Base-by-base conservation (phyloP, 1,284 basidiomycete genomes). In the Boletus holoroseus region DNA sequence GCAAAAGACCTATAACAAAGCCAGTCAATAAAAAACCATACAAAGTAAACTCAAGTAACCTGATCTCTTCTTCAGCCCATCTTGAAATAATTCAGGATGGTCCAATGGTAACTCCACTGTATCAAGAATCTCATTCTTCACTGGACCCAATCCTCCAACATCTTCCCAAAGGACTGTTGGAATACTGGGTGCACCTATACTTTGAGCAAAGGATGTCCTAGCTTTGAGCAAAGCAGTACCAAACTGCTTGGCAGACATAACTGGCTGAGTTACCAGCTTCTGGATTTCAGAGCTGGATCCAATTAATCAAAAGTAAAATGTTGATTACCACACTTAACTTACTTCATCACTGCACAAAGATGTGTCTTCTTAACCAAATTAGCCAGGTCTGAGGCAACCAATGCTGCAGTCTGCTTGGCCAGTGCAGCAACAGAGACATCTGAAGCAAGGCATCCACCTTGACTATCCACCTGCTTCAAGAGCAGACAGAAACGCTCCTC, bases 81-180 rank as follows among this genome's bases (percentile, higher is more conserved):
- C 84, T 5, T 85, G 79, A 69, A 99, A 99, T 1, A 99, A 72
- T 62, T 98, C 94, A 2, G 96, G 95, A 64, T 92, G 85, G 53
- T 97, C 91, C 24, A 99, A 74, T 0, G 96, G 96, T 3, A 99
- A 74, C 66, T 99, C 94, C 42, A 99, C 91, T 15, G 95, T 99
- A 62, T 99, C 95, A 58, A 99, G 74, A 51, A 99, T 98, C 61
- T 98, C 95, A 38, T 82, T 71, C 70, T 98, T 99, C 52, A 98
- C 92, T 55, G 78, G 74, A 1, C 83, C 85, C 16, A 99, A 74
- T 7, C 96, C 96, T 36, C 96, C 96, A 13, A 99, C 88, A 66
- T 99, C 96, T 69, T 98, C 93, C 96, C 96, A 99, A 0, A 90
- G 83, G 0, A 99, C 94, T 55, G 83, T 91, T 1, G 96, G 96